A percentile compares a stretch with the other conserved stretches of the same genome.
phyloP scores from a whole-genome alignment of 495 filamentous ascomycete genomes.

The Aspergillus conjunctus region DNA sequence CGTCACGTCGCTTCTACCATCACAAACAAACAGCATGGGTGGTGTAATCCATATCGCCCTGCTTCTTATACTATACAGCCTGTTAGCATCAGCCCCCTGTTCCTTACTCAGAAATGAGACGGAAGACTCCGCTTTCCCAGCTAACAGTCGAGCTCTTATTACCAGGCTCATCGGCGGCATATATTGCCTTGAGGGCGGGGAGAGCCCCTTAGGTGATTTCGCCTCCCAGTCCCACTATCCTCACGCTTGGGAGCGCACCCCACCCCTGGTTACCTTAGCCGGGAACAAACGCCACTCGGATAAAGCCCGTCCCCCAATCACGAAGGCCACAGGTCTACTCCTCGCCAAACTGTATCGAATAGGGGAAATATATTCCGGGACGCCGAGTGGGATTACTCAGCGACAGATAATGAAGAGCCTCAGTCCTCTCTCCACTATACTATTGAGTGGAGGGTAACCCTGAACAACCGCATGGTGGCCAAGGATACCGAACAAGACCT shows the following conservation, averaged over 20 bases:
- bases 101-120: too few relatives aligned
- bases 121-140: conserved; percentile 6
- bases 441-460: conserved; percentile 34
- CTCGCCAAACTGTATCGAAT: conserved; percentile 11
- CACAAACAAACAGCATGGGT: conserved; percentile 1
- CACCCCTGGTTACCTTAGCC: conserved; percentile 28
- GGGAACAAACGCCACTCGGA: conserved; percentile 26
- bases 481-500: conserved; percentile 36
- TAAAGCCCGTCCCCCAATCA: conserved; percentile 19
- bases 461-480: conserved; percentile 30
- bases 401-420: too few relatives aligned
- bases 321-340: conserved; percentile 11
- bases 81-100: conserved; percentile 7
- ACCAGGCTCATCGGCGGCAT: conserved; percentile 15
- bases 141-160: conserved; percentile 13
- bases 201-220: conserved; percentile 17
- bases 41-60: conserved; percentile 2
- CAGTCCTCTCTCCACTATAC: conserved; percentile 36
- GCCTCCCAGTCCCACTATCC: conserved; percentile 16
- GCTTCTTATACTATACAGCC: conserved; percentile 9
- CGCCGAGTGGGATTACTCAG: neutral
- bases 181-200: conserved; percentile 11
- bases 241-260: conserved; percentile 23
- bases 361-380: neutral
- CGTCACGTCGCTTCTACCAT: too few relatives aligned